Percentiles rank a stretch among this genome's conserved stretches.
phyloP scores from a whole-genome alignment of 2,329 filamentous ascomycete species.

The Fusarium sterilihyphosum region DNA sequence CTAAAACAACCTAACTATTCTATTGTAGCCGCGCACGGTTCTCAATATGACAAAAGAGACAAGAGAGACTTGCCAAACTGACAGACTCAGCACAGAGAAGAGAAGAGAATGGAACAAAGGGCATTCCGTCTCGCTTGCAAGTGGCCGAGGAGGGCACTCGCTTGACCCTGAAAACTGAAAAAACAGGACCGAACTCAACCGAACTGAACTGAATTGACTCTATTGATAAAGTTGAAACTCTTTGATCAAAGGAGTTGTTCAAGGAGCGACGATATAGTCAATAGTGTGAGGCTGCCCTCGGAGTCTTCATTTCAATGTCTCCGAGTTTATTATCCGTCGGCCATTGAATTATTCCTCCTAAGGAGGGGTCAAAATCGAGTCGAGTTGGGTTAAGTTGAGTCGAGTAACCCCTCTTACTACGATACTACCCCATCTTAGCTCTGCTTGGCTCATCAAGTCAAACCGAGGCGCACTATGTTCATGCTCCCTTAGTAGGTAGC shows the following conservation, averaged over 20 bases:
- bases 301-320: slow-evolving; percentile 29
- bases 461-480: background rate
- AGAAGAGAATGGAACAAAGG: background rate
- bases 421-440: background rate
- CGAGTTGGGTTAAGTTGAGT: background rate
- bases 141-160: background rate
- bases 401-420: background rate
- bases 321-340: background rate
- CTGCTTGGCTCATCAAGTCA: background rate
- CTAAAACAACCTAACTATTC: background rate
- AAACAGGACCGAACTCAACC: background rate
- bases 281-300: slow-evolving; percentile 28
- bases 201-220: background rate
- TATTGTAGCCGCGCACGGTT: slow-evolving; percentile 19
- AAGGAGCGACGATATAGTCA: background rate
- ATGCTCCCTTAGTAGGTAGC: slow-evolving; percentile 4
- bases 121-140: background rate
- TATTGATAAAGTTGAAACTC: background rate
- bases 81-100: background rate
- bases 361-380: slow-evolving; percentile 8
- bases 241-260: background rate
- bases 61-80: background rate
- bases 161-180: background rate
- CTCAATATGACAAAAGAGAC: slow-evolving; percentile 9
- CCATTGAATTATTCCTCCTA: background rate